A percentile compares a stretch with the other conserved stretches of the same genome.
Conservation (phyloP, 2,329 filamentous ascomycete species). For the Ilyonectria mors-panacis region DNA sequence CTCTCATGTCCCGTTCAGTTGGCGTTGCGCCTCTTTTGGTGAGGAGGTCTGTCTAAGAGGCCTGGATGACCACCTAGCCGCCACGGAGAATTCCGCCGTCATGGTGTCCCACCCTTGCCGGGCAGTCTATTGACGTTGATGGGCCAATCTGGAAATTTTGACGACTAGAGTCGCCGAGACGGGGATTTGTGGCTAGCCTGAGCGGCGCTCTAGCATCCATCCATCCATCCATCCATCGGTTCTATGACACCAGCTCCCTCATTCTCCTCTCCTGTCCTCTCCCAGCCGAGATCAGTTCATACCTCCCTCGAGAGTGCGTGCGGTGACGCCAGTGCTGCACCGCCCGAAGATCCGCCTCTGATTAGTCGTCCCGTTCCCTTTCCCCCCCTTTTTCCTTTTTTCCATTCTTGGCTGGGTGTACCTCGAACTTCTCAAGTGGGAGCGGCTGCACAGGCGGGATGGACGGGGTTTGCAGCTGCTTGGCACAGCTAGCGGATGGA, state of each 20-base stretch:
- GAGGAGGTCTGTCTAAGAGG: slow-evolving; percentile 16
- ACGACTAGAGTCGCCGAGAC: slow-evolving; percentile 20
- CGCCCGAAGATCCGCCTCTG: slow-evolving; percentile 22
- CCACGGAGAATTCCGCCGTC: slow-evolving; percentile 33
- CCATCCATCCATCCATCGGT: not conserved
- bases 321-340: slow-evolving; percentile 37
- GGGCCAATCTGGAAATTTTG: slow-evolving; percentile 24
- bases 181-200: slow-evolving; percentile 3
- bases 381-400: slow-evolving; percentile 21
- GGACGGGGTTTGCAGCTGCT: slow-evolving; percentile 20
- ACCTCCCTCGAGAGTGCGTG: slow-evolving; percentile 2
- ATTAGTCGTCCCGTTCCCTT: slow-evolving; percentile 22
- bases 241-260: not conserved
- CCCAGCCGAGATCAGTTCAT: not conserved
- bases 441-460: slow-evolving; percentile 24
- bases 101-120: slow-evolving; percentile 35
- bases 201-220: slow-evolving; percentile 10
- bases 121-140: slow-evolving; percentile 28
- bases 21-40: slow-evolving; percentile 26
- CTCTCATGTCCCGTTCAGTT: slow-evolving; percentile 20
- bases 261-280: not conserved
- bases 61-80: slow-evolving; percentile 19
- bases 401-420: not conserved
- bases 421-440: slow-evolving; percentile 18
- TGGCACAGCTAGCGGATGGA: slow-evolving; percentile 6